These are phyloP conservation scores for Sporisorium scitamineum DNA, from an alignment of 1,284 basidiomycete genomes.

Conservation along the genomic window DNA sequence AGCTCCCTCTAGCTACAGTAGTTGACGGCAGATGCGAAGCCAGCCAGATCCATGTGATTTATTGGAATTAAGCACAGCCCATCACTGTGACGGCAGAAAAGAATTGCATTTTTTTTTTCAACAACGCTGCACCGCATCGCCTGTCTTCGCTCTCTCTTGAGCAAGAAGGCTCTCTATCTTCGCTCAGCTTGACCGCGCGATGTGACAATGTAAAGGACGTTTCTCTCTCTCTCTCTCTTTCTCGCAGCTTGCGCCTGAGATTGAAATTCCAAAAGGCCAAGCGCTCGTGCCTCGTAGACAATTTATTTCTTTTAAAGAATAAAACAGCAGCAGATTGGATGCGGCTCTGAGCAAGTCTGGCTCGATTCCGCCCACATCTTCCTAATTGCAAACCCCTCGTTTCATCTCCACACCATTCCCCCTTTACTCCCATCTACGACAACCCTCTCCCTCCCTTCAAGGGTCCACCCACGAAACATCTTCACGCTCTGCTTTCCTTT, in stretches of 20 bases:
- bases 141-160: not conserved
- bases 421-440: not conserved
- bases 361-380: not conserved
- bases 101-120: too few species aligned
- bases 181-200: not conserved
- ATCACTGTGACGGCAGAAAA: not conserved
- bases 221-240: not conserved
- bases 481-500: not conserved
- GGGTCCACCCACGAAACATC: not conserved
- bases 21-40: not conserved
- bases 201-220: not conserved
- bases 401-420: not conserved
- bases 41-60: not conserved
- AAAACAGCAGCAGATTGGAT: not conserved
- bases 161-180: too few species aligned
- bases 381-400: not conserved
- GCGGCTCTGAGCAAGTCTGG: not conserved
- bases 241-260: not conserved
- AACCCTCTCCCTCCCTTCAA: not conserved
- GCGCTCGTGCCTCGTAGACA: not conserved
- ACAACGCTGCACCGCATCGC: too few species aligned
- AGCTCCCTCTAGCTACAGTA: too few species aligned
- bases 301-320: too few species aligned
- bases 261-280: not conserved
- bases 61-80: not conserved